phyloP scores from a whole-genome alignment of 257 asterid genomes.

The Orobanche coerulescens region DNA sequence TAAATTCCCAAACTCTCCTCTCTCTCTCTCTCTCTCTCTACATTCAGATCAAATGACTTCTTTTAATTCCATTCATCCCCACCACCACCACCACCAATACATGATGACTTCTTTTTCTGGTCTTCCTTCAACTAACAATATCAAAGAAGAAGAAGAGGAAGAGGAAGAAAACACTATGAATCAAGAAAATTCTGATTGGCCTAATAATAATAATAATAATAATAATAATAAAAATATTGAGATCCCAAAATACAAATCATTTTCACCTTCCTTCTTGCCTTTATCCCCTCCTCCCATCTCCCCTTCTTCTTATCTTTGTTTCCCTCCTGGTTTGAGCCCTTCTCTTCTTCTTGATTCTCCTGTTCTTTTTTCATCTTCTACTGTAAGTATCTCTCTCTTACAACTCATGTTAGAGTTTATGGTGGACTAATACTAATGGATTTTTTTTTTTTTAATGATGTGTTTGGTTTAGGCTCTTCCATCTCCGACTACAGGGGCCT shows the following conservation, averaged over 20 bases:
- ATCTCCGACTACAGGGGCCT: conserved; percentile 63
- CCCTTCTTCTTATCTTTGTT: conserved; percentile 60
- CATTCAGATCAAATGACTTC: conserved; percentile 12
- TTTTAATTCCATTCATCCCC: conserved; percentile 7
- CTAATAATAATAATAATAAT: no score
- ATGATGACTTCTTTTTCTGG: conserved; percentile 38
- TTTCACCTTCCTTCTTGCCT: conserved; percentile 56
- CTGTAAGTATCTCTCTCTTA: conserved; percentile 34
- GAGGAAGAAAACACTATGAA: conserved; percentile 9
- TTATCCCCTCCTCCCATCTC: conserved; percentile 60
- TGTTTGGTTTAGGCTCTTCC: conserved; percentile 43
- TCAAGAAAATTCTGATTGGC: no score
- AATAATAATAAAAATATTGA: conserved; percentile 12
- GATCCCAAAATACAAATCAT: conserved; percentile 41
- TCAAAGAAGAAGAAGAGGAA: conserved; percentile 16
- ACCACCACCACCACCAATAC: conserved; percentile 20
- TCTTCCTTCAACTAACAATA: conserved; percentile 20
- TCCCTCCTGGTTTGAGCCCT: conserved; percentile 64
- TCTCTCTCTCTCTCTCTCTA: not conserved
- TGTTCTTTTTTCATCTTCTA: conserved; percentile 48
- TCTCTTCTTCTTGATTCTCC: conserved; percentile 78
- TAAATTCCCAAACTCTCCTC: not conserved
- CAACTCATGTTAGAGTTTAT: no score
- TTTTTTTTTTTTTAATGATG: not conserved
- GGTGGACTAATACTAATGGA: not conserved